phyloP scores from a whole-genome alignment of 768 basidiomycete species.

The Tricholoma sp. region DNA sequence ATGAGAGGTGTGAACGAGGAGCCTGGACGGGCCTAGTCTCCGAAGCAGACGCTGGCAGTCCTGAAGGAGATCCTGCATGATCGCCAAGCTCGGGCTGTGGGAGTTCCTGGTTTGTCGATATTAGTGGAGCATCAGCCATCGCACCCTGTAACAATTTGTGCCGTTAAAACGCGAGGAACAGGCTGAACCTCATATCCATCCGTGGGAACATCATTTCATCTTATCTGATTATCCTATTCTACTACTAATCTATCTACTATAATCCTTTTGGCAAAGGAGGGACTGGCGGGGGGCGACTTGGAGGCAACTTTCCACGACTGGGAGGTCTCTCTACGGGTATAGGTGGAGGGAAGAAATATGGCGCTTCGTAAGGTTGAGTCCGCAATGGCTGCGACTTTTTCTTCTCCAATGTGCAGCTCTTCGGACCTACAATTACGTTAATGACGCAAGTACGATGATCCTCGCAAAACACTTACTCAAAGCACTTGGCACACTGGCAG shows the following conservation, averaged over 20 bases:
- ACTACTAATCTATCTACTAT: not conserved
- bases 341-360: constrained; percentile 56
- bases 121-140: constrained; percentile 20
- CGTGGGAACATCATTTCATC: constrained; percentile 15
- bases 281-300: constrained; percentile 13
- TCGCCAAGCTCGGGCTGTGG: constrained; percentile 13
- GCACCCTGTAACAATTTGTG: constrained; percentile 7
- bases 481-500: constrained; percentile 11
- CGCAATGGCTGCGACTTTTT: constrained; percentile 31
- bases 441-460: constrained; percentile 4
- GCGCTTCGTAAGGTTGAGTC: constrained; percentile 61
- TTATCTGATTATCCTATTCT: constrained; percentile 10
- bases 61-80: constrained; percentile 8
- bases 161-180: not conserved
- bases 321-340: constrained; percentile 12
- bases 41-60: constrained; percentile 4
- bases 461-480: not conserved
- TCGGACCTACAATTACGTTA: not conserved
- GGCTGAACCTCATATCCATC: not conserved
- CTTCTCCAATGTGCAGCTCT: constrained; percentile 18
- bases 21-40: not conserved
- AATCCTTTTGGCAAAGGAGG: not conserved
- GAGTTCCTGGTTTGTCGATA: constrained; percentile 14
- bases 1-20: constrained; percentile 4
- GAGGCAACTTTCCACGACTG: constrained; percentile 15